A percentile compares a stretch with the other conserved stretches of the same genome.
These are phyloP conservation scores for Verticillium albo-atrum DNA, from an alignment of 2,329 filamentous ascomycete species.

Conservation along the genomic window DNA sequence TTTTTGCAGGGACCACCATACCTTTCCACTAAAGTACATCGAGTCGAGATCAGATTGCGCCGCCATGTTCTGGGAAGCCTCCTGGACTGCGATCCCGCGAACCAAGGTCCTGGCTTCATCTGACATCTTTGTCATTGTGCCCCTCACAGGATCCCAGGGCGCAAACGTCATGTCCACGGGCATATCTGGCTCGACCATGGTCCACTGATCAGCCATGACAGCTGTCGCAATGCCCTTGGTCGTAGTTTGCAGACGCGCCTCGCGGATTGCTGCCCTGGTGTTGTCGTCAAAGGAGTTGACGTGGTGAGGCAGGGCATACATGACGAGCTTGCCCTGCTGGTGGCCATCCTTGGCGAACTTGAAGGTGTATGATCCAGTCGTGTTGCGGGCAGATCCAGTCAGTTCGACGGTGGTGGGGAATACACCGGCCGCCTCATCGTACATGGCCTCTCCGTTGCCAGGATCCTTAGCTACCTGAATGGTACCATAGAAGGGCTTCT, in stretches of 20 bases:
- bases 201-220: slow-evolving; percentile 70
- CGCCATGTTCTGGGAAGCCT: slow-evolving; percentile 73
- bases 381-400: slow-evolving; percentile 55
- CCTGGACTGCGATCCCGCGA: slow-evolving; percentile 58
- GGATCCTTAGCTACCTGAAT: slow-evolving; percentile 83
- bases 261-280: slow-evolving; percentile 45
- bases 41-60: slow-evolving; percentile 71
- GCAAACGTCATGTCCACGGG: slow-evolving; percentile 71
- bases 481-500: slow-evolving; percentile 65
- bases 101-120: slow-evolving; percentile 55
- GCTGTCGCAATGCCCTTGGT: slow-evolving; percentile 80
- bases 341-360: slow-evolving; percentile 68
- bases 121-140: slow-evolving; percentile 41
- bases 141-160: slow-evolving; percentile 64
- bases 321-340: slow-evolving; percentile 57
- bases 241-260: slow-evolving; percentile 67
- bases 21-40: slow-evolving; percentile 92
- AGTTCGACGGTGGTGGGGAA: slow-evolving; percentile 65
- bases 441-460: slow-evolving; percentile 57
- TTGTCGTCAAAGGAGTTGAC: slow-evolving; percentile 64
- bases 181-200: slow-evolving; percentile 69
- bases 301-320: slow-evolving; percentile 89
- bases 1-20: slow-evolving; percentile 19
- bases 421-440: slow-evolving; percentile 71
- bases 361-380: slow-evolving; percentile 67